Conservation (phyloP, 371 early-diverging fungal species). For the Gilbertella persicaria region DNA sequence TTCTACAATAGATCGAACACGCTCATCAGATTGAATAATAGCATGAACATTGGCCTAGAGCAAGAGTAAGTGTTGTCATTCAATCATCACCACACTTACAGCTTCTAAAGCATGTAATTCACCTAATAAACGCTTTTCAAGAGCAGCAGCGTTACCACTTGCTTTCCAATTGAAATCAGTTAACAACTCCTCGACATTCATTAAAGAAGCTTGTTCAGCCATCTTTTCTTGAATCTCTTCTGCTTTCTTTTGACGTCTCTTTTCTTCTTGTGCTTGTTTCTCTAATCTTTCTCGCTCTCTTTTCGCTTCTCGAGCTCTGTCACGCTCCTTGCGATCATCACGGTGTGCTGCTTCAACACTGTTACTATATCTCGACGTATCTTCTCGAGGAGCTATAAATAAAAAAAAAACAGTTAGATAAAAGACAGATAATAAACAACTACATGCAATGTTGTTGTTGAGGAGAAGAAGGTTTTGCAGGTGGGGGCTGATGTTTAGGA, state of each 20-base stretch:
- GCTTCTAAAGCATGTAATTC: conserved; percentile 77
- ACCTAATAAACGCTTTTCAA: conserved; percentile 62
- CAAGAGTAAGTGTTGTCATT: background rate
- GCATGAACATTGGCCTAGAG: conserved; percentile 91
- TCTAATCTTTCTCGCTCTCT: conserved; percentile 45
- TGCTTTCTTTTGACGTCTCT: conserved; percentile 36
- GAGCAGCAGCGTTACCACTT: conserved; percentile 72
- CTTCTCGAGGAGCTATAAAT: conserved; percentile 12
- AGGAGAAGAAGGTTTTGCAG: conserved; percentile 7
- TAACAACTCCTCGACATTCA: conserved; percentile 65
- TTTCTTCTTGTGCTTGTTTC: background rate
- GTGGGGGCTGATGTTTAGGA: background rate
- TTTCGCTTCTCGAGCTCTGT: conserved; percentile 31
- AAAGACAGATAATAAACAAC: background rate
- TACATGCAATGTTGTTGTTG: conserved; percentile 6
- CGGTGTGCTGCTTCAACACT: background rate
- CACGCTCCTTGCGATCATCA: conserved; percentile 41
- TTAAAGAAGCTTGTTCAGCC: conserved; percentile 53
- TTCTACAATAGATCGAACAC: conserved; percentile 76
- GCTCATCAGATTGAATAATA: conserved; percentile 88
- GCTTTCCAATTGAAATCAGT: conserved; percentile 78
- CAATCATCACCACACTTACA: conserved; percentile 36
- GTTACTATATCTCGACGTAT: background rate
- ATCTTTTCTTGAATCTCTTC: conserved; percentile 48
- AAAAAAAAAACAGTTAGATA: background rate